Evolutionary conservation across 805 yeast genomes (phyloP).

Genomic region (Kodamaea fukazawae): DNA sequence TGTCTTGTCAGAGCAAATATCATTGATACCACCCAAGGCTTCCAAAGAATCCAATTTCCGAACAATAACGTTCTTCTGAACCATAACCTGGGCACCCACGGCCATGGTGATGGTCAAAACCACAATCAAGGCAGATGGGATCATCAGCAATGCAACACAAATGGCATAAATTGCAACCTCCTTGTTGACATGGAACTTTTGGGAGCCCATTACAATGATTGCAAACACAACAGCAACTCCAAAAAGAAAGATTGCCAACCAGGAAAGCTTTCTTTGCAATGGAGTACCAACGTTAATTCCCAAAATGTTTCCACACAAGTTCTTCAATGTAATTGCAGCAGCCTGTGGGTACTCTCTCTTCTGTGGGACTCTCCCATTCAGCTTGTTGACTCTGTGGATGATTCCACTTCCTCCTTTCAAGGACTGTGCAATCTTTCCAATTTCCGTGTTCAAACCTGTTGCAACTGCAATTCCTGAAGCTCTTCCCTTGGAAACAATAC

Average conservation of each 20-base stretch:
- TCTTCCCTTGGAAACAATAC: slow-evolving; percentile 71
- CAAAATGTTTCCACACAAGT: slow-evolving; percentile 62
- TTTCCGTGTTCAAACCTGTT: slow-evolving; percentile 72
- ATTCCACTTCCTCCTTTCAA: slow-evolving; percentile 42
- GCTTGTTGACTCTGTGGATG: slow-evolving; percentile 38
- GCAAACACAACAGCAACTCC: slow-evolving; percentile 82
- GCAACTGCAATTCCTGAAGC: slow-evolving; percentile 65
- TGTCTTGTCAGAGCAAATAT: slow-evolving; percentile 79
- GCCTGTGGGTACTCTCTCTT: slow-evolving; percentile 48
- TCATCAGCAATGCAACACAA: slow-evolving; percentile 80
- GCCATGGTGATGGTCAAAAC: slow-evolving; percentile 87
- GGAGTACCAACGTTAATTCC: slow-evolving; percentile 84
- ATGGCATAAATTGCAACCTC: slow-evolving; percentile 88
- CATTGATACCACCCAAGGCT: slow-evolving; percentile 75
- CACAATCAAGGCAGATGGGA: slow-evolving; percentile 76
- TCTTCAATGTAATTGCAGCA: slow-evolving; percentile 45
- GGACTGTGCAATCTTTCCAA: slow-evolving; percentile 69
- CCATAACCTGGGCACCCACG: slow-evolving; percentile 73
- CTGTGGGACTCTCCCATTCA: slow-evolving; percentile 42
- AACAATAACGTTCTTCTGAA: slow-evolving; percentile 66
- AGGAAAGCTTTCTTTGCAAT: slow-evolving; percentile 68
- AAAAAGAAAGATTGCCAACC: slow-evolving; percentile 71
- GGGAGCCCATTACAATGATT: slow-evolving; percentile 82
- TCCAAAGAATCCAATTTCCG: slow-evolving; percentile 76
- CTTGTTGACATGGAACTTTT: slow-evolving; percentile 65